Base-by-base conservation (phyloP, 208 protist species). In the Porcisia hertigi region DNA sequence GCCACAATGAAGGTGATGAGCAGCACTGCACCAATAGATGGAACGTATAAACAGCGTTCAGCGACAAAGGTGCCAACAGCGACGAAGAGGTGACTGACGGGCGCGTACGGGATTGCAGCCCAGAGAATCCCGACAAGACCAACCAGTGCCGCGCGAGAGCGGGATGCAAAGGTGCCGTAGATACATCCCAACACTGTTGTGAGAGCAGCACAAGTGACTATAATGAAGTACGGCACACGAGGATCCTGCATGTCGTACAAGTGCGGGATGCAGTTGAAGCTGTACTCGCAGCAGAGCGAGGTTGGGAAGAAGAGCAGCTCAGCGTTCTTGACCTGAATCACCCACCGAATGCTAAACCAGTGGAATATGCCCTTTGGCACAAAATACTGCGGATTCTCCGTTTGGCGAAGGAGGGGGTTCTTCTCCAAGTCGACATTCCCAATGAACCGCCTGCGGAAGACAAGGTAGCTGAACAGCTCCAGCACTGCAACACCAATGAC, bases 31-130 rank as follows among this genome's bases (percentile, higher is more conserved):
- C 77, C 82, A 47, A 79, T 76, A 14, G 77, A 86, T 2, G 95
- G 93, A 8, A 93, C 71, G 76, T 98, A 98, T 34, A 98, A 84
- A 53, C 92, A 93, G 41, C 95, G 85, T 85, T 98, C 95, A 4
- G 88, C 88, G 25, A 98, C 84, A 63, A 97, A 90, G 20, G 94
- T 97, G 60, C 93, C 93, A 30, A 95, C 83, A 34, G 75, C 65
- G 49, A 97, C 85, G 69, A 98, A 91, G n/a, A 98, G 45, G 77
- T 97, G 89, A 45, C 83, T 94, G 39, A 94, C 90, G 3, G 94
- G 94, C 0, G 92, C 71, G 80, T 93, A 95, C 23, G 92, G 85
- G 30, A 96, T 76, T 23, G 86, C 84, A 5, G 92, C 66, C 93
- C 93, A 97, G 30, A 90, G 45, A 30, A 84, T 65, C 47, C 69